Conservation (phyloP, 2,329 filamentous ascomycete genomes). For the Geosmithia morbida region DNA sequence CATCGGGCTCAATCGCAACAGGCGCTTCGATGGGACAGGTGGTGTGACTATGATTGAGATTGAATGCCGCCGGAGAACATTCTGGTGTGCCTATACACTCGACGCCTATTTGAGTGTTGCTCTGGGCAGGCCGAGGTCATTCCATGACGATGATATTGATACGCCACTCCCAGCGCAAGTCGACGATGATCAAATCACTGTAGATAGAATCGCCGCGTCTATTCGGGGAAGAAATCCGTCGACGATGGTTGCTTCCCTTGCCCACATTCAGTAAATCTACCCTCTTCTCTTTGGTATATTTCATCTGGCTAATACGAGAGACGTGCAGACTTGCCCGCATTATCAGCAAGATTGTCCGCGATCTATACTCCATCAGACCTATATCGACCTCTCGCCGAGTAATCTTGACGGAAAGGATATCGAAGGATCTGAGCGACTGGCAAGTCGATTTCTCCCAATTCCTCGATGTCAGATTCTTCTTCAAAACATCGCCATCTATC, state of each 20-base stretch:
- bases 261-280: neutral
- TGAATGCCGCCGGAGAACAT: conserved; percentile 28
- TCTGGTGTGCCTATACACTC: conserved; percentile 51
- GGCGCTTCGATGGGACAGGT: neutral
- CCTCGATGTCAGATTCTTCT: conserved; percentile 15
- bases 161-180: conserved; percentile 39
- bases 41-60: conserved; percentile 14
- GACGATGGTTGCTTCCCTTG: neutral
- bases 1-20: conserved; percentile 21
- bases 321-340: conserved; percentile 16
- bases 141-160: conserved; percentile 52
- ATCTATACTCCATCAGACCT: conserved; percentile 18
- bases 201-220: neutral
- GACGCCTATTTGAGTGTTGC: conserved; percentile 51
- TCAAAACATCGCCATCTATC: no score
- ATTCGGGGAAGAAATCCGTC: neutral
- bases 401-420: conserved; percentile 12
- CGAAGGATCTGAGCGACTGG: conserved; percentile 18
- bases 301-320: neutral
- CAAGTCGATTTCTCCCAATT: conserved; percentile 16
- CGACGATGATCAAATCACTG: conserved; percentile 23
- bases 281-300: neutral
- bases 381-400: conserved; percentile 10
- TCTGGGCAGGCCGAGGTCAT: conserved; percentile 43
- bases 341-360: conserved; percentile 15